phyloP scores from a whole-genome alignment of 768 basidiomycete species.

The Fomitopsis pulvina region DNA sequence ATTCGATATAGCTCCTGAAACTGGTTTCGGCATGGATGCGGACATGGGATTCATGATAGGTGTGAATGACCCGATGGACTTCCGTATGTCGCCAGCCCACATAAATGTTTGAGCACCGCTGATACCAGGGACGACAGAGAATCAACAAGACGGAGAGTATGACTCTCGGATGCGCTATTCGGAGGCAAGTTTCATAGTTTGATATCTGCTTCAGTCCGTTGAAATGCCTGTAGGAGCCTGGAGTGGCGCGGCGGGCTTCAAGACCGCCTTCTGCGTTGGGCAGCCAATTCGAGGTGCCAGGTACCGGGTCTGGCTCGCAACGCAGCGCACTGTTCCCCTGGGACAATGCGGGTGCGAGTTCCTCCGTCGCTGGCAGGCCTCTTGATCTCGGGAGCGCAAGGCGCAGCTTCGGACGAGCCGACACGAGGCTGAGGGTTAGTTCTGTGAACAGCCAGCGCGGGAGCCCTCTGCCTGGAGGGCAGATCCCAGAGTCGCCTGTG shows the following conservation, averaged over 20 bases:
- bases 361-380: constrained; percentile 36
- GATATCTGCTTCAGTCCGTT: background rate
- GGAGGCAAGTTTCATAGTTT: constrained; percentile 36
- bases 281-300: constrained; percentile 37
- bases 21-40: constrained; percentile 8
- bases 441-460: constrained; percentile 46
- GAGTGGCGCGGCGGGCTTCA: constrained; percentile 73
- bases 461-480: constrained; percentile 45
- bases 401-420: constrained; percentile 44
- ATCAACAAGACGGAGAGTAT: constrained; percentile 7
- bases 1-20: background rate
- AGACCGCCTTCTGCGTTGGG: constrained; percentile 45
- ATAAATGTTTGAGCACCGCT: too few relatives aligned
- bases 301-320: constrained; percentile 47
- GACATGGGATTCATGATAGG: constrained; percentile 19
- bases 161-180: constrained; percentile 43
- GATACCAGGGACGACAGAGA: too few relatives aligned
- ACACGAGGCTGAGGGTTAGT: constrained; percentile 46
- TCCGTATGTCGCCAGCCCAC: too few relatives aligned
- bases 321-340: constrained; percentile 73
- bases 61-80: constrained; percentile 8
- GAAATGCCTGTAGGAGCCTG: constrained; percentile 57
- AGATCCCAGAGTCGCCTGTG: constrained; percentile 45
- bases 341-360: constrained; percentile 71
- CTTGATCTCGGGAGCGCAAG: constrained; percentile 35